Percentiles rank a stretch among this genome's conserved stretches.
These are phyloP conservation scores for Sporothrix sp. DNA, from an alignment of 2,329 filamentous ascomycete genomes.

Conservation along the genomic window DNA sequence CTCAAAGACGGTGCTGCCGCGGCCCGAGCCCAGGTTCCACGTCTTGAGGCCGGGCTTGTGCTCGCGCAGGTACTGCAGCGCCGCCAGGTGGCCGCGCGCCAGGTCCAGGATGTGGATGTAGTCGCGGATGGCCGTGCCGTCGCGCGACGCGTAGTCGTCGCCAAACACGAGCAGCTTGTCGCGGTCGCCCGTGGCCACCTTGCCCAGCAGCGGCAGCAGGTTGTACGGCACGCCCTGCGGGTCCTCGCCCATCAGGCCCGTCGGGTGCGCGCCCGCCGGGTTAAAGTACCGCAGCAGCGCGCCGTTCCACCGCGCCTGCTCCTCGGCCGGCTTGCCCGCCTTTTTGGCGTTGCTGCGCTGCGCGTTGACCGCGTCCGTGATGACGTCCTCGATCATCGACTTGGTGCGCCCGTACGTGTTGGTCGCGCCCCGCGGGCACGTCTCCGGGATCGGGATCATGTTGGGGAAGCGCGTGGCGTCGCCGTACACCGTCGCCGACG, in stretches of 20 bases:
- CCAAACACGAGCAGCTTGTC: slow-evolving; percentile 93
- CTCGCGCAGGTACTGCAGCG: slow-evolving; percentile 79
- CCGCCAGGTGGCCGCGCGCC: slow-evolving; percentile 73
- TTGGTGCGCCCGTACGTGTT: slow-evolving; percentile 98
- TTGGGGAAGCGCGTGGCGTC: slow-evolving; percentile 91
- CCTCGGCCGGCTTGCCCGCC: slow-evolving; percentile 62
- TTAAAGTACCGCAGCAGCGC: slow-evolving; percentile 96
- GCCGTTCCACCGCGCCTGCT: slow-evolving; percentile 79
- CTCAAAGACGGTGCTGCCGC: slow-evolving; percentile 90
- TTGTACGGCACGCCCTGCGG: slow-evolving; percentile 94
- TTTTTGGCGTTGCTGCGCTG: slow-evolving; percentile 77
- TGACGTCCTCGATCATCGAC: slow-evolving; percentile 81
- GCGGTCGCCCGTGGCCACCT: slow-evolving; percentile 90
- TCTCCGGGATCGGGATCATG: slow-evolving; percentile 98
- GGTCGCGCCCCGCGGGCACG: slow-evolving; percentile 90
- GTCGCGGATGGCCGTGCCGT: slow-evolving; percentile 91
- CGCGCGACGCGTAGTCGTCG: slow-evolving; percentile 81
- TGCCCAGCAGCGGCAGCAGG: slow-evolving; percentile 82
- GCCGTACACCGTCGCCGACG: slow-evolving; percentile 94
- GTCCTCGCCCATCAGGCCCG: slow-evolving; percentile 96
- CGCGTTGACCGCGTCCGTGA: slow-evolving; percentile 81
- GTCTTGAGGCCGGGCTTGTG: slow-evolving; percentile 82
- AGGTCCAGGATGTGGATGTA: slow-evolving; percentile 97
- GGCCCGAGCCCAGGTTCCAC: slow-evolving; percentile 94
- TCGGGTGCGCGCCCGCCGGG: slow-evolving; percentile 88